These are phyloP conservation scores for Yueomyces sinensis DNA, from an alignment of 805 yeast species.

Conservation along the genomic window DNA sequence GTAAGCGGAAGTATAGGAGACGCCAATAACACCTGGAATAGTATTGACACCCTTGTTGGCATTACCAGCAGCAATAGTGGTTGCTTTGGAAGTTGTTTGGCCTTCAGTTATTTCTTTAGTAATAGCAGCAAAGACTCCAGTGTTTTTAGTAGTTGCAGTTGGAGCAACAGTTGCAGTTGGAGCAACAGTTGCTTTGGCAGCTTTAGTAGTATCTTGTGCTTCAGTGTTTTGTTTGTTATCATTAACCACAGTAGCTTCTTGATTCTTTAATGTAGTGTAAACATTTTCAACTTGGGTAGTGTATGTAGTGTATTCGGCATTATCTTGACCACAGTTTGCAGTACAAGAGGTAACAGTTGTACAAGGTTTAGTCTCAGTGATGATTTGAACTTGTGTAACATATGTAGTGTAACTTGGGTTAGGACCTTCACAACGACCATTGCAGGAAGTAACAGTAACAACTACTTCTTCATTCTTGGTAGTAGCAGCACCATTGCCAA, in stretches of 20 bases:
- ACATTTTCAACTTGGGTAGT: neutral
- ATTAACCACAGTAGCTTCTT: neutral
- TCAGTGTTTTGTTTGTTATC: too few relatives aligned
- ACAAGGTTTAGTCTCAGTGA: neutral
- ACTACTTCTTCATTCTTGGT: constrained; percentile 1
- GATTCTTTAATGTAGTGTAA: neutral
- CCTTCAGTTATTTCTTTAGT: too few relatives aligned
- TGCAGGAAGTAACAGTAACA: constrained; percentile 9
- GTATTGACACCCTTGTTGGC: too few relatives aligned
- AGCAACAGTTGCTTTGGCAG: neutral
- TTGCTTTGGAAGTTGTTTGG: too few relatives aligned
- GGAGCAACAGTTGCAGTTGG: neutral
- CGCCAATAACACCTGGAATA: too few relatives aligned
- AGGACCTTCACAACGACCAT: constrained; percentile 4
- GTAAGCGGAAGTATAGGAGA: too few relatives aligned
- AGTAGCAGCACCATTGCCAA: constrained; percentile 18
- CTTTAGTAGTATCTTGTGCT: too few relatives aligned
- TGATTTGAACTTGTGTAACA: neutral
- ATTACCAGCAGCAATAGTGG: too few relatives aligned
- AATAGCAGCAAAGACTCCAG: too few relatives aligned
- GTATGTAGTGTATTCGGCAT: neutral
- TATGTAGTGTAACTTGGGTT: constrained; percentile 10
- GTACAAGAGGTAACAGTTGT: neutral
- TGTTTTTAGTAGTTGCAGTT: neutral
- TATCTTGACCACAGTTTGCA: neutral